phyloP scores from a whole-genome alignment of 148 eudicot species.

The Cornus kousa region DNA sequence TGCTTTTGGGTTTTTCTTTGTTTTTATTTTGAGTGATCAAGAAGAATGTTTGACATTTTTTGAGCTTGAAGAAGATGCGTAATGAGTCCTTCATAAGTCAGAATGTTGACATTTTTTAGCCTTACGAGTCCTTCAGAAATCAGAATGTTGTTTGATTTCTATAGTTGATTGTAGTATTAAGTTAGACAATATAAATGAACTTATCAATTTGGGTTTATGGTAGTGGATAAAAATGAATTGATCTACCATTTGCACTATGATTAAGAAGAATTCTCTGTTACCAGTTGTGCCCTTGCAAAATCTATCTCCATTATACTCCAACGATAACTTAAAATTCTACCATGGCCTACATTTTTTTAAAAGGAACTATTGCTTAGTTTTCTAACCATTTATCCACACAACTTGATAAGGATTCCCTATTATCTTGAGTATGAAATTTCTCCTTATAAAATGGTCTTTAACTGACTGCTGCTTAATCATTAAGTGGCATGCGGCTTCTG shows the following conservation, averaged over 20 bases:
- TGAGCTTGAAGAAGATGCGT: neutral
- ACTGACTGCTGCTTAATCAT: constrained; percentile 8
- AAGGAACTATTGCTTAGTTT: neutral
- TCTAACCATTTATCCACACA: neutral
- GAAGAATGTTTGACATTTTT: no score
- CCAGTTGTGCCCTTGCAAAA: neutral
- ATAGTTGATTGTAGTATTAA: neutral
- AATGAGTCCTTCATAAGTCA: neutral
- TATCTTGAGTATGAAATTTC: neutral
- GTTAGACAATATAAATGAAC: neutral
- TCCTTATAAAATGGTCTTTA: neutral
- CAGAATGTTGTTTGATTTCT: neutral
- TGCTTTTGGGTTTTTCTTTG: neutral
- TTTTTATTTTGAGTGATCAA: neutral
- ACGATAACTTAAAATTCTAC: neutral
- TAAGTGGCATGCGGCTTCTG: neutral
- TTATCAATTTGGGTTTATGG: neutral
- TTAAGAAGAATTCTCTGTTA: neutral
- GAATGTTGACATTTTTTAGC: neutral
- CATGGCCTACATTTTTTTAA: neutral
- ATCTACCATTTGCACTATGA: neutral
- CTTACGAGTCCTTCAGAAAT: neutral
- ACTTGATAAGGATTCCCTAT: neutral
- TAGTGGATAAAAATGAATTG: neutral
- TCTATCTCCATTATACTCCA: neutral